Base-by-base conservation (phyloP, 768 basidiomycete genomes). In the Pulveroboletus sp. region DNA sequence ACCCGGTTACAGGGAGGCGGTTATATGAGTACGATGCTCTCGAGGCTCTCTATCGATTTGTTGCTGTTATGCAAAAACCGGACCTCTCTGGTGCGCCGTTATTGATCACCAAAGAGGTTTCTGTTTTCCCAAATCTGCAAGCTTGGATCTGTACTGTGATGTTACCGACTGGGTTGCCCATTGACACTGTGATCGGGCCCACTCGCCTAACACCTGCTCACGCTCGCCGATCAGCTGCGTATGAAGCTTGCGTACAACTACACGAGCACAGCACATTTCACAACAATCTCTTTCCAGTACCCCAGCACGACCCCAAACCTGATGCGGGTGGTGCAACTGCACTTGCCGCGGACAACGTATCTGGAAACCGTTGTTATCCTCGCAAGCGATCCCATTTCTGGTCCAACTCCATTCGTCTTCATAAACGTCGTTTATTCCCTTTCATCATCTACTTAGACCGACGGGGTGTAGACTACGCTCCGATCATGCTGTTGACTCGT, bases 371-470 rank as follows among this genome's bases (percentile, higher is more conserved):
- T 35, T 68, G 71, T 44, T 87, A 90, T 68, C 64, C 69, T 11
- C 75, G 78, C 52, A 85, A 79, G 64, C 66, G 62, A 40, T 80
- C 89, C n/a, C 67, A 73, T 35, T 88, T 92, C 61, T 91, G 90
- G 90, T 54, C 55, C 11, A 77, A 79, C 56, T 63, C 71, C 50
- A 58, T 43, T 57, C 61, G 60, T 46, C 50, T 52, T 61, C 15
- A 58, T 52, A n/a, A 54, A 27, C 33, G 45, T 54, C 30, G 53
- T 57, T 24, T 61, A 49, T 49, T 62, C 45, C 60, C 73, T 8
- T 65, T 86, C 30, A 68, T 89, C 36, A 62, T 72, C 43, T 63
- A 64, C 10, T 55, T 67, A 17, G 66, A 64, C 26, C 59, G 61
- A 24, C 64, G 17, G 21, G 55, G 46, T 42, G 57, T 69, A 46